phyloP scores from a whole-genome alignment of 495 filamentous ascomycete species.

The Neurospora intermedia region DNA sequence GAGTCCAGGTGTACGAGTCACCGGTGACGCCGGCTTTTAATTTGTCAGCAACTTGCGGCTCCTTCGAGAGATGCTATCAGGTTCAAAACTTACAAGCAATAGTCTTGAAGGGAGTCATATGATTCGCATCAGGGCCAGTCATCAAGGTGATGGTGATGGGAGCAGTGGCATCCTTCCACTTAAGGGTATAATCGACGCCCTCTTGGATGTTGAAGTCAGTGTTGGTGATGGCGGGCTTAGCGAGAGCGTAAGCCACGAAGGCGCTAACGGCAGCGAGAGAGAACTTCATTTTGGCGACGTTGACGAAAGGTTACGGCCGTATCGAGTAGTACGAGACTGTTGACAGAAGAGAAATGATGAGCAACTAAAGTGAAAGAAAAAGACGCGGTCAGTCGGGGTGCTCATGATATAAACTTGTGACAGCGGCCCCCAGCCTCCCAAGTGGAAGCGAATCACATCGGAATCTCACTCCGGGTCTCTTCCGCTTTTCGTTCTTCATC shows the following conservation, averaged over 20 bases:
- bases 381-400: neutral
- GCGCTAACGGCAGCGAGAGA: constrained; percentile 21
- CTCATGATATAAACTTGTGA: neutral
- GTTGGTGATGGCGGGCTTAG: constrained; percentile 32
- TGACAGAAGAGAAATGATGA: constrained; percentile 1
- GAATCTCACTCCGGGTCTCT: neutral
- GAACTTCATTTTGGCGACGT: constrained; percentile 35
- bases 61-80: neutral
- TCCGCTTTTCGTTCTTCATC: neutral
- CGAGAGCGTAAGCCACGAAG: constrained; percentile 28
- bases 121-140: constrained; percentile 15
- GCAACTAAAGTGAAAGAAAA: neutral
- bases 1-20: constrained; percentile 25
- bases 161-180: constrained; percentile 26
- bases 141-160: constrained; percentile 31
- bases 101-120: constrained; percentile 26
- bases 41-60: constrained; percentile 6
- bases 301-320: neutral
- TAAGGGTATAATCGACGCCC: constrained; percentile 31
- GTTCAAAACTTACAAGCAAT: constrained; percentile 20
- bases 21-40: constrained; percentile 19
- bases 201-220: constrained; percentile 24
- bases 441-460: neutral
- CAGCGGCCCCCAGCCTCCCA: neutral
- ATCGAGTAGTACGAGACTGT: neutral